phyloP scores from a whole-genome alignment of 2,329 filamentous ascomycete species.

The Aspergillus sp. region DNA sequence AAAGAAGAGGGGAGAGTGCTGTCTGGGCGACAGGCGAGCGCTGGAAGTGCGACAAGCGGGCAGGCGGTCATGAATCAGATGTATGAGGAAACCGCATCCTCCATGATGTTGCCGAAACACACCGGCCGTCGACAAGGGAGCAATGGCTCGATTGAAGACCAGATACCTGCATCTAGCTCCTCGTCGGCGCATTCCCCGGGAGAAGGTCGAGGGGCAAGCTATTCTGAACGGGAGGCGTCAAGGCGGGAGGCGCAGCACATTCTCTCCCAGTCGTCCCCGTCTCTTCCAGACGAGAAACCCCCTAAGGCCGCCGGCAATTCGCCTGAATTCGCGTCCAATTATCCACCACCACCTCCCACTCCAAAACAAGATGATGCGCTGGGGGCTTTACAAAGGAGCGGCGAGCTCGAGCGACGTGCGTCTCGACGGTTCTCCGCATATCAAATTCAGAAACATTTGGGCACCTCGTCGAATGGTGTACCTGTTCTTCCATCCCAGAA shows the following conservation, averaged over 20 bases:
- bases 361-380: slow-evolving; percentile 83
- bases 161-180: slow-evolving; percentile 16
- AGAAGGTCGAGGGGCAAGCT: slow-evolving; percentile 21
- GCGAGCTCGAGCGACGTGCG: slow-evolving; percentile 82
- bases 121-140: slow-evolving; percentile 29
- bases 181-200: slow-evolving; percentile 23
- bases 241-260: slow-evolving; percentile 30
- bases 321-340: slow-evolving; percentile 45
- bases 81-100: slow-evolving; percentile 30
- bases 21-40: slow-evolving; percentile 35
- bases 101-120: slow-evolving; percentile 24
- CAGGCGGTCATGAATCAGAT: slow-evolving; percentile 38
- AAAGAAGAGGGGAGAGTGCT: slow-evolving; percentile 38
- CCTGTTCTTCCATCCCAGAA: slow-evolving; percentile 62
- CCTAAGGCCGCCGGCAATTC: slow-evolving; percentile 20
- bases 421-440: slow-evolving; percentile 92
- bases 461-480: slow-evolving; percentile 68
- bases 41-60: slow-evolving; percentile 38
- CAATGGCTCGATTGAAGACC: slow-evolving; percentile 30
- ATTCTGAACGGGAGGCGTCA: slow-evolving; percentile 31
- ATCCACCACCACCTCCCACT: slow-evolving; percentile 68
- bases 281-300: slow-evolving; percentile 44
- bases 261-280: slow-evolving; percentile 55
- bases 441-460: slow-evolving; percentile 90
- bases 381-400: slow-evolving; percentile 80